phyloP scores from a whole-genome alignment of 1,139 yeast species.

The Magnusiomyces ingens region DNA sequence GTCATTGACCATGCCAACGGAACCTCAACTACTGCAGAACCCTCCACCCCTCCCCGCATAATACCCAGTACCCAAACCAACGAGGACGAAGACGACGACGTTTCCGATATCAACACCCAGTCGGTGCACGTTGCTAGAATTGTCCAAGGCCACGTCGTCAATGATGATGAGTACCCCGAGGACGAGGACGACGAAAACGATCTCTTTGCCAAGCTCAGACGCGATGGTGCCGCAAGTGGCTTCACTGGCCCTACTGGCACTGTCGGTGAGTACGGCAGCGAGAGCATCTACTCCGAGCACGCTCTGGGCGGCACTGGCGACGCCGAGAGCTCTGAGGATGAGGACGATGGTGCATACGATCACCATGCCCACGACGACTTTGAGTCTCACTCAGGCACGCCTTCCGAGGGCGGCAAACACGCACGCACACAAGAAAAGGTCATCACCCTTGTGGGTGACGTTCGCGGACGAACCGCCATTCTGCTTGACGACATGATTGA shows the following conservation, averaged over 20 bases:
- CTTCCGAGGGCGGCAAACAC: background rate
- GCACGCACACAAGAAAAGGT: conserved; percentile 66
- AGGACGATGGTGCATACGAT: conserved; percentile 43
- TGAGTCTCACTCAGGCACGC: background rate
- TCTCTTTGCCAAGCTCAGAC: background rate
- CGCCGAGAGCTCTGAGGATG: conserved; percentile 71
- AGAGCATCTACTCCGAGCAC: conserved; percentile 27
- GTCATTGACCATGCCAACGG: conserved; percentile 11
- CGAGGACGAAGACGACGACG: conserved; percentile 53
- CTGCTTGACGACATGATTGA: conserved; percentile 96
- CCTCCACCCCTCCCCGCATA: background rate
- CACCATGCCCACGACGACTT: conserved; percentile 41
- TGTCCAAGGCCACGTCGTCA: conserved; percentile 95
- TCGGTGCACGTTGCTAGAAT: conserved; percentile 95
- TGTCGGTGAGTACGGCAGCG: conserved; percentile 13
- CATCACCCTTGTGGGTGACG: conserved; percentile 95
- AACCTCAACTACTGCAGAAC: conserved; percentile 20
- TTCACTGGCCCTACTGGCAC: conserved; percentile 20
- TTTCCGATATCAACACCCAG: conserved; percentile 59
- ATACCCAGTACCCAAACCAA: conserved; percentile 20
- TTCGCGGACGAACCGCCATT: conserved; percentile 82
- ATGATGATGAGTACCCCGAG: conserved; percentile 56
- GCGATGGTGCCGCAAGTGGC: conserved; percentile 4
- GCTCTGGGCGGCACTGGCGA: conserved; percentile 84
- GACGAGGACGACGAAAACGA: conserved; percentile 18